Evolutionary conservation across 257 asterid species (phyloP).

Genomic region (Solanum lycopersicoides): DNA sequence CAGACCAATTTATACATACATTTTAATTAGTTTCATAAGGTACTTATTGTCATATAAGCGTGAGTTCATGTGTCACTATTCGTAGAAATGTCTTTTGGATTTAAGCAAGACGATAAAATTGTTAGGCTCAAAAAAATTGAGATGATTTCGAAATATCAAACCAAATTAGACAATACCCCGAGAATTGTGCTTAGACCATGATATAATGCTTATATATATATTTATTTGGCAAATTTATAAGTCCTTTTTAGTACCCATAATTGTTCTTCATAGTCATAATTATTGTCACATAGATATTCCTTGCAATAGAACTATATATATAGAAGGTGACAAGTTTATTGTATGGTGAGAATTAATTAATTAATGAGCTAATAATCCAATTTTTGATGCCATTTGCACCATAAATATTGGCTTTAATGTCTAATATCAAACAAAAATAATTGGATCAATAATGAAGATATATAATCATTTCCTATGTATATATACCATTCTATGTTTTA

Average conservation of each 20-base stretch:
- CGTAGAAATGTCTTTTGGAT: background rate
- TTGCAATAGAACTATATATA: background rate
- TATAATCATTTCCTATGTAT: background rate
- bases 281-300: background rate
- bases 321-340: background rate
- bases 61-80: background rate
- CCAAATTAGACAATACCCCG: background rate
- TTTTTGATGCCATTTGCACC: conserved; percentile 7
- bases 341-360: background rate
- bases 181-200: background rate
- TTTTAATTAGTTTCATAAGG: background rate
- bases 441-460: conserved; percentile 3
- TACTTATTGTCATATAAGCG: background rate
- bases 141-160: background rate
- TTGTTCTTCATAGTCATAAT: background rate
- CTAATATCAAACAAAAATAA: background rate
- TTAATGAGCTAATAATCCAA: background rate
- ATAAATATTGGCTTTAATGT: conserved; percentile 18
- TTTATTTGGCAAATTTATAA: background rate
- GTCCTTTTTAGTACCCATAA: background rate
- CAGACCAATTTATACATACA: too few species aligned
- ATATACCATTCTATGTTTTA: background rate
- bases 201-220: background rate
- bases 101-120: background rate
- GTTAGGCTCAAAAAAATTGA: background rate